A percentile compares a stretch with the other conserved stretches of the same genome.
Conservation (phyloP, 305 asterid species). For the Fraxinus velutina region DNA sequence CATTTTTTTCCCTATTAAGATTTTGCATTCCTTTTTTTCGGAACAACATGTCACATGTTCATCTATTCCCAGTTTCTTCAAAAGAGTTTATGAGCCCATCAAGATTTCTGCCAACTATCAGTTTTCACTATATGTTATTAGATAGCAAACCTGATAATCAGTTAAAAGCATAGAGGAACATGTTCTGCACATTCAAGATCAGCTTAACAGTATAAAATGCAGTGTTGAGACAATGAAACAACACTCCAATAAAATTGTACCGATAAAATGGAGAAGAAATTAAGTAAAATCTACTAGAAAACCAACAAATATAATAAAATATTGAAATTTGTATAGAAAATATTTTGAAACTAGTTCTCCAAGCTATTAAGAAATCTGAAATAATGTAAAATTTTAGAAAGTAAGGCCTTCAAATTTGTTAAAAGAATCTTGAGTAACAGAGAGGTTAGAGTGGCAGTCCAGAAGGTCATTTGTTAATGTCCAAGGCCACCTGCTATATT, state of each 20-base stretch:
- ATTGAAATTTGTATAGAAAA: neutral
- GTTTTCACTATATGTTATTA: too few relatives aligned
- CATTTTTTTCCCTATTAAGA: neutral
- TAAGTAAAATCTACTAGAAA: neutral
- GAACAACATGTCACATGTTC: neutral
- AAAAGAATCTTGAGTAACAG: neutral
- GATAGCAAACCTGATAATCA: neutral
- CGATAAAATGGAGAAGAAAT: neutral
- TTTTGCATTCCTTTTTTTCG: neutral
- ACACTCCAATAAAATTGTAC: neutral
- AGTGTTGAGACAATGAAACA: neutral
- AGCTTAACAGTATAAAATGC: neutral
- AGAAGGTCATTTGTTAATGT: neutral
- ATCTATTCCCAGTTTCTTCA: neutral
- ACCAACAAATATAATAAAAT: neutral
- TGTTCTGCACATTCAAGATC: neutral
- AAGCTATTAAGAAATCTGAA: neutral
- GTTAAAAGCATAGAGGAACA: neutral
- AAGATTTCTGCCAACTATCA: neutral
- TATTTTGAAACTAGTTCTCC: neutral
- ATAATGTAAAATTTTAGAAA: neutral
- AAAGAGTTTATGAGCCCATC: neutral
- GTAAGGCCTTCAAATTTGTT: neutral
- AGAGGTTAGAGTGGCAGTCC: neutral
- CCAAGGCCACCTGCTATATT: slow-evolving; percentile 17